Base-by-base conservation (phyloP, 2,329 filamentous ascomycete species). In the Setomelanomma holmii region DNA sequence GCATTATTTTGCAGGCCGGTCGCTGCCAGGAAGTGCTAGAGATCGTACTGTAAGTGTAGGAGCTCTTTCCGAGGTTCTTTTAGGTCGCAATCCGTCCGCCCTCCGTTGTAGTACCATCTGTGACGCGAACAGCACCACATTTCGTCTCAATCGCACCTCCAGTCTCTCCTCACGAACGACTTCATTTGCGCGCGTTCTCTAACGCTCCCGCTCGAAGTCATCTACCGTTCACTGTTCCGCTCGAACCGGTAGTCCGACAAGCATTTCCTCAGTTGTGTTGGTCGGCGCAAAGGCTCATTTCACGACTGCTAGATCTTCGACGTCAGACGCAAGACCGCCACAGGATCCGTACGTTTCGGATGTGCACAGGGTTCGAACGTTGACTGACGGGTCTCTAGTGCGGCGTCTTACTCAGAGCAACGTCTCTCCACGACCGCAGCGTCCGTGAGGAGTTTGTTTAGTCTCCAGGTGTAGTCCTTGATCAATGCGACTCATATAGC, bases 401-500 rank as follows among this genome's bases (percentile, higher is more conserved):
- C 34, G 41, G 51, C 45, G 36, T 55, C 51, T 48, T 50, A 38
- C 39, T 49, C 52, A 43, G 34, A 44, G 39, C 49, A 22, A 46
- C 49, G 35, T 34, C 39, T 51, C 54, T 47, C 55, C 50, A 44
- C 54, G n/a, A 49, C 22, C 30, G 45, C 48, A 30, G 41, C 52
- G 44, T 51, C 36, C 49, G 53, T 48, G 38, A 36, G 17, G 51
- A 38, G 33, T 49, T 46, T 55, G 54, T 60, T 58, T 58, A 45
- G 23, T 24, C 51, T 51, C 47, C 21, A 46, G 36, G 56, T 44
- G 46, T 53, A 41, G 43, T 45, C 22, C 41, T 49, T 64, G 60
- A 60, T 68, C 63, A 59, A 66, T 72, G 71, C 67, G 46, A 58
- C 53, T 41, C 44, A 52, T 46, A 66, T 67, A 69, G 60, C 59